A percentile compares a stretch with the other conserved stretches of the same genome.
phyloP scores from a whole-genome alignment of 1,284 basidiomycete genomes.

The Apiotrichum montevideense region DNA sequence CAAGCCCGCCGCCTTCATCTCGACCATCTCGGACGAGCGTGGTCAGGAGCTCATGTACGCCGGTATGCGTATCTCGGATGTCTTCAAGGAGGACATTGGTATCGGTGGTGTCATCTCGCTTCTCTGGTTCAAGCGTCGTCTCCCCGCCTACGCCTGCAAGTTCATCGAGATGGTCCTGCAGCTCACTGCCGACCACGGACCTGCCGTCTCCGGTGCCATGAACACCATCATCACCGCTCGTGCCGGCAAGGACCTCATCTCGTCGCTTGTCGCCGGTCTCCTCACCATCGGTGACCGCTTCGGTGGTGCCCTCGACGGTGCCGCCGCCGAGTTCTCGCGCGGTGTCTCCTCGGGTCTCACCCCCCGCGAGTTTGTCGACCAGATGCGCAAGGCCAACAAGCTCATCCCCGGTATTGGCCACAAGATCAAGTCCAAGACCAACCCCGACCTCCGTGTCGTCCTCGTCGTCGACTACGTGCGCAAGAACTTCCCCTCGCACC shows the following conservation, averaged over 20 bases:
- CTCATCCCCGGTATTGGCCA: constrained; percentile 97
- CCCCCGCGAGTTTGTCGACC: constrained; percentile 95
- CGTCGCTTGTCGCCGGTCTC: constrained; percentile 90
- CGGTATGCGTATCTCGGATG: constrained; percentile 97
- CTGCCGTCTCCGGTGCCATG: constrained; percentile 87
- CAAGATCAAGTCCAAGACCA: constrained; percentile 99
- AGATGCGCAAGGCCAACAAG: constrained; percentile 91
- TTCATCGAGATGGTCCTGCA: constrained; percentile 99
- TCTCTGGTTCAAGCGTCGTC: constrained; percentile 95
- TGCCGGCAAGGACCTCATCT: constrained; percentile 98
- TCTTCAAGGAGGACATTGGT: constrained; percentile 96
- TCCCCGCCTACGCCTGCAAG: constrained; percentile 58
- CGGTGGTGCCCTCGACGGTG: constrained; percentile 98
- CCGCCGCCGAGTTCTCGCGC: constrained; percentile 88
- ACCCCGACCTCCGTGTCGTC: constrained; percentile 93
- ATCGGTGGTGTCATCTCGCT: constrained; percentile 94
- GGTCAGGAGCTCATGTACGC: constrained; percentile 98
- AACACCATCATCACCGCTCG: constrained; percentile 99
- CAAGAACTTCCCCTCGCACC: constrained; percentile 90
- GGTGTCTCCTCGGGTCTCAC: constrained; percentile 87
- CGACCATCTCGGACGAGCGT: constrained; percentile 98
- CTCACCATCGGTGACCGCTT: constrained; percentile 97
- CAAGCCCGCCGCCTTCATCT: constrained; percentile 98
- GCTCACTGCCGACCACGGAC: constrained; percentile 97
- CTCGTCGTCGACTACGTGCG: constrained; percentile 95